Conservation (phyloP, 75 land plant genomes). For the Azolla pinnata region DNA sequence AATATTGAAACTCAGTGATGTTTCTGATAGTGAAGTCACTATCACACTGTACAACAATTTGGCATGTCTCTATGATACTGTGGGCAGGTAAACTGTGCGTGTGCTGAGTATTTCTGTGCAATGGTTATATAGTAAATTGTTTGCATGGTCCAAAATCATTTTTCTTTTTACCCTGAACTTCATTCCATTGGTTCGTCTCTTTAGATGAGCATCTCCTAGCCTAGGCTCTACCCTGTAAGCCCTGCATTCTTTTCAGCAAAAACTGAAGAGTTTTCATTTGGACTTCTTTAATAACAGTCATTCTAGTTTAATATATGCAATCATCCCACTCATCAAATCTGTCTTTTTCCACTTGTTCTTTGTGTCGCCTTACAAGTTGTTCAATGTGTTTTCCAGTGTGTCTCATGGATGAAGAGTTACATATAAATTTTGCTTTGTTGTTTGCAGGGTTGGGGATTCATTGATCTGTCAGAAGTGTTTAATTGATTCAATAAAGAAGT, state of each 20-base stretch:
- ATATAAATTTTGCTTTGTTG: not conserved
- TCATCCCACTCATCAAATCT: not conserved
- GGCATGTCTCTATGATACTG: slow-evolving; percentile 5
- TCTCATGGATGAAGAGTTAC: too few relatives aligned
- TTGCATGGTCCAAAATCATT: not conserved
- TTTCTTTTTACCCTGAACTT: not conserved
- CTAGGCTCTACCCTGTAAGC: too few relatives aligned
- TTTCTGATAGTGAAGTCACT: slow-evolving; percentile 10
- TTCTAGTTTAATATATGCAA: slow-evolving; percentile 4
- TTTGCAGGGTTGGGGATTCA: not conserved
- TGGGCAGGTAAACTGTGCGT: slow-evolving; percentile 12
- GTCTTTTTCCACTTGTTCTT: not conserved
- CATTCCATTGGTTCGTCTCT: too few relatives aligned
- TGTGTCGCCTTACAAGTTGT: not conserved
- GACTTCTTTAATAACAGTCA: slow-evolving; percentile 12
- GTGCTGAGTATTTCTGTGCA: not conserved
- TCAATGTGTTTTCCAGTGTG: not conserved
- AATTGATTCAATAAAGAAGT: not conserved
- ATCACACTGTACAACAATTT: slow-evolving; percentile 12
- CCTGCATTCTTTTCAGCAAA: too few relatives aligned
- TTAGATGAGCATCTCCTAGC: too few relatives aligned
- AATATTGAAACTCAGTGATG: slow-evolving; percentile 6
- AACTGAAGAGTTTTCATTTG: not conserved
- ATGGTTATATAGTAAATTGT: not conserved
- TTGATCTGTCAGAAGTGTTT: not conserved